phyloP scores from a whole-genome alignment of 495 filamentous ascomycete species.

The Evernia prunastri region DNA sequence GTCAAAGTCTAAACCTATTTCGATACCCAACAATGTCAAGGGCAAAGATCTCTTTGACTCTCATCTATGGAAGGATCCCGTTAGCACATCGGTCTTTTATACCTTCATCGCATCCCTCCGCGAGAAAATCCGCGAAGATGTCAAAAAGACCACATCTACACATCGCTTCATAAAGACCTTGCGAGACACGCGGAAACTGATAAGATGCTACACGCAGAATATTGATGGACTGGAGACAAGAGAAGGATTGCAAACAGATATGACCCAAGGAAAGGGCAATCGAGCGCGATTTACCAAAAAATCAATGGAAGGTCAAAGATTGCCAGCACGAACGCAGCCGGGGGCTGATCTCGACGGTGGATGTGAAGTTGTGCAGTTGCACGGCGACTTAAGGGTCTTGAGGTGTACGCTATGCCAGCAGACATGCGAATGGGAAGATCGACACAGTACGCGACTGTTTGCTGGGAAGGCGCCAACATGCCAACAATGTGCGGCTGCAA shows the following conservation, averaged over 20 bases:
- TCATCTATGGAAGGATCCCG: conserved; percentile 56
- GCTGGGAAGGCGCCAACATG: conserved; percentile 57
- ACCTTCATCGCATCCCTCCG: conserved; percentile 58
- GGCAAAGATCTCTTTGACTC: conserved; percentile 61
- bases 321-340: conserved; percentile 3
- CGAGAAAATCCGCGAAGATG: conserved; percentile 44
- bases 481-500: conserved; percentile 49
- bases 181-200: conserved; percentile 54
- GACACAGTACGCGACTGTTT: conserved; percentile 36
- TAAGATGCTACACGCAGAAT: conserved; percentile 65
- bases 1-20: neutral
- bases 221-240: conserved; percentile 64
- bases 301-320: conserved; percentile 19
- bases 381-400: conserved; percentile 54
- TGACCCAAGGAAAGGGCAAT: conserved; percentile 51
- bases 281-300: conserved; percentile 34
- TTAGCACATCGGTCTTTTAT: conserved; percentile 59
- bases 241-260: conserved; percentile 46
- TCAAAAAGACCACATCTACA: conserved; percentile 50
- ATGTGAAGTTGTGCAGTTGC: conserved; percentile 57
- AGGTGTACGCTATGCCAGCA: conserved; percentile 58
- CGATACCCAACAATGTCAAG: conserved; percentile 49
- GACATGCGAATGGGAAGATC: conserved; percentile 52
- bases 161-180: conserved; percentile 59
- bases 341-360: conserved; percentile 36